Conservation (phyloP, 805 yeast species). For the Saturnispora sanitii region DNA sequence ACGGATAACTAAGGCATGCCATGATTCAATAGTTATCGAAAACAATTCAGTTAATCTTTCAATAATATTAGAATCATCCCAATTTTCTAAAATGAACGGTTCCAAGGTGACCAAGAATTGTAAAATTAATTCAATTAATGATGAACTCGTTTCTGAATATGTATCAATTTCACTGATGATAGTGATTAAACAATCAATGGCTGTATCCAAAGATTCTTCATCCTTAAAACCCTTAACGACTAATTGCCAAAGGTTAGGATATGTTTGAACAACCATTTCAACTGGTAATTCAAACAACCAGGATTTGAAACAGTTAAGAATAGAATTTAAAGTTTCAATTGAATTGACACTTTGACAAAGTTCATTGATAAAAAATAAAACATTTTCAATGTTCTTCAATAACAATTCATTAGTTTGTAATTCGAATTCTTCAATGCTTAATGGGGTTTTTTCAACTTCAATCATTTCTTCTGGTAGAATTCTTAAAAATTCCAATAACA, state of each 20-base stretch:
- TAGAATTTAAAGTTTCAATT: conserved; percentile 50
- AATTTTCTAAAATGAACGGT: conserved; percentile 37
- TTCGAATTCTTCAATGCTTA: conserved; percentile 74
- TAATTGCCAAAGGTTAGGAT: conserved; percentile 50
- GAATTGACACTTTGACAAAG: conserved; percentile 29
- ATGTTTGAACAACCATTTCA: conserved; percentile 50
- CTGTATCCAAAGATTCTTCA: conserved; percentile 68
- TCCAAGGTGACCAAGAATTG: conserved; percentile 57
- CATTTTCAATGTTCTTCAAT: conserved; percentile 54
- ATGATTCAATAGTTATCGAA: conserved; percentile 89
- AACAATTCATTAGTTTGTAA: conserved; percentile 55
- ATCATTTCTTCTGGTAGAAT: conserved; percentile 86
- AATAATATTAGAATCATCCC: conserved; percentile 55
- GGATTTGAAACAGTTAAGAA: conserved; percentile 70
- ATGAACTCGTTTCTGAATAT: conserved; percentile 39
- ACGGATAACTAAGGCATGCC: conserved; percentile 81
- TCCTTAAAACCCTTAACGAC: conserved; percentile 51
- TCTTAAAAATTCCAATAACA: conserved; percentile 69
- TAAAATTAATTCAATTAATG: conserved; percentile 25
- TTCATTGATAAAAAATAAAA: conserved; percentile 51
- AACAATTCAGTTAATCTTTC: conserved; percentile 66
- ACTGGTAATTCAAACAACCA: conserved; percentile 89
- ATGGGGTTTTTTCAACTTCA: conserved; percentile 65
- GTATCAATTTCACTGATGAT: conserved; percentile 78
- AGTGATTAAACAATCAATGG: conserved; percentile 79